Evolutionary conservation across 306 rosid genomes (phyloP), one percentile per base, ranked within the genome.

Genomic region (Delonix regia): DNA sequence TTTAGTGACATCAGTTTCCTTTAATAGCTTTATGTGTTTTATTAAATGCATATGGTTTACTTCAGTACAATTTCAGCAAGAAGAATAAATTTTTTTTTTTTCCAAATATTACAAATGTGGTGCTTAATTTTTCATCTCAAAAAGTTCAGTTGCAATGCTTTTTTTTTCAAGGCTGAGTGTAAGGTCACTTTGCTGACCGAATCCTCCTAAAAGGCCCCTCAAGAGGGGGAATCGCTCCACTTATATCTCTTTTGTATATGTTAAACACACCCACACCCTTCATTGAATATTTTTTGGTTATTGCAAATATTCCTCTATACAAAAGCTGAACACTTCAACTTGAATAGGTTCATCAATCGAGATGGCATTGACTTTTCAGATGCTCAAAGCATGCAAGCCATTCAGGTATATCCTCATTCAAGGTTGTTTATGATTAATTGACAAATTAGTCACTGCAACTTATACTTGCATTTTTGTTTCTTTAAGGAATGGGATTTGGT

Each of bases 351-450:
- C 85, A 85, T 91, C 85, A 91, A 95, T 73, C 91, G 91, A 74
- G 98, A 93, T 36, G 99, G 99, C 71, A 95, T 95, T 51, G 99
- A 95, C 91, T 95, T 95, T 86, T 95, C 99, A 18, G 99, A 91
- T 88, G 98, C 96, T 73, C 96, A 93, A 85, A 86, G 89, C 85
- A 95, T 90, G 98, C 98, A 93, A 89, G 99, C 96, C 19, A 22
- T 91, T 81, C 99, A 95, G 98, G 99, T 95, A 85, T 64, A 55
- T 48, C 84, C 68, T 77, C 65, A 48, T 61, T 57, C 59, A 66
- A 70, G 38, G 49, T 72, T 86, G 47, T 82, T 56, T 3, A 41
- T 49, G 75, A 77, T 36, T 82, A 56, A n/a, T 87, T 84, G 62
- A 59, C 68, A 49, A 48, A n/a, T 55, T 74, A 33, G 75, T 83